Evolutionary conservation across 352 stramenopile species (phyloP).

Genomic region (Phytopythium vexans): DNA sequence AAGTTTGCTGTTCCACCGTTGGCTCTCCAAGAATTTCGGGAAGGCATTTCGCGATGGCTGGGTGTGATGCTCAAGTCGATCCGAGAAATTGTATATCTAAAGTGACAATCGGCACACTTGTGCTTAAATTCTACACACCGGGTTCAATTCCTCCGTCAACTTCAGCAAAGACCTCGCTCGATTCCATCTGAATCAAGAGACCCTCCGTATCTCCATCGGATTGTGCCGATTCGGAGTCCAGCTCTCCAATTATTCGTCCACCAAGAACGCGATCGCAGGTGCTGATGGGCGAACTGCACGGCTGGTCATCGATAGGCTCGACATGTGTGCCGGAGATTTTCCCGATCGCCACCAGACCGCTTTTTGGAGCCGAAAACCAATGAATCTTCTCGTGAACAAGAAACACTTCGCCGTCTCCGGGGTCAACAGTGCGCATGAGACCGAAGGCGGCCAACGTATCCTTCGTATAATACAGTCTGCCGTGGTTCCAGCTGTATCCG

Average conservation of each 20-base stretch:
- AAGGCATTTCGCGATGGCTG: neutral
- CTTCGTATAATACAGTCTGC: constrained; percentile 1
- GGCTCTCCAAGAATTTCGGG: neutral
- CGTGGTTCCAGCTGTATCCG: constrained; percentile 14
- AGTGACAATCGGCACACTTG: too few species aligned
- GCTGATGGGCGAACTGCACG: neutral
- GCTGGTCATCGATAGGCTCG: neutral
- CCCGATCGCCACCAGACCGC: neutral
- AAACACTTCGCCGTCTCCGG: neutral
- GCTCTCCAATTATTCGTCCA: neutral
- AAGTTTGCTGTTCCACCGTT: constrained; percentile 1
- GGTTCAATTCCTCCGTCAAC: too few species aligned
- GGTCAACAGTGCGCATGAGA: neutral
- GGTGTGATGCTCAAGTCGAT: constrained; percentile 2
- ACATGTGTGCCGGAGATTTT: neutral
- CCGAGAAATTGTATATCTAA: neutral
- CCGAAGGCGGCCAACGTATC: neutral
- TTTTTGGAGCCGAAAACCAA: neutral
- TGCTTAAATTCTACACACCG: too few species aligned
- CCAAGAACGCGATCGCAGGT: neutral
- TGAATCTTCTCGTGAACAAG: neutral
- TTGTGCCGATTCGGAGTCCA: too few species aligned
- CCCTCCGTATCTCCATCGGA: too few species aligned
- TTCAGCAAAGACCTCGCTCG: too few species aligned
- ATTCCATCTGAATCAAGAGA: too few species aligned